Evolutionary conservation across 1,139 yeast species (phyloP), one percentile per base, ranked within the genome.

Genomic region (Zygosaccharomyces pseudobailii): DNA sequence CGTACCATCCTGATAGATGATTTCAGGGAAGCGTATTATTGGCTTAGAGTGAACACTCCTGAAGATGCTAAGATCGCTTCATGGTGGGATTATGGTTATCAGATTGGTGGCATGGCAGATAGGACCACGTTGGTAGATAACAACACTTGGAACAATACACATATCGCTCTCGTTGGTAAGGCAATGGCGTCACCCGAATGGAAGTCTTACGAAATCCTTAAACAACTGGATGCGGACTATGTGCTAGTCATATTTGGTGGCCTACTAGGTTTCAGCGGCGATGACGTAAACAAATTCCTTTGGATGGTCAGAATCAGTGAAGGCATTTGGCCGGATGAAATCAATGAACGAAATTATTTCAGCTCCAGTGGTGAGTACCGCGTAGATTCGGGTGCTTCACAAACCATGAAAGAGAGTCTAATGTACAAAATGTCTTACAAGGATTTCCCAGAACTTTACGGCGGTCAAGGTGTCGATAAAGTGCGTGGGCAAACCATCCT

Each of bases 1-100:
- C 78, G 87, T 30, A 84, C 80, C 58, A 76, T 78, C 54, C 73
- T 92, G 58, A 94, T 94, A 63, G 99, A 94, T 68, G 99, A 94
- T 68, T 94, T 84, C 74, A 84, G 99, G 72, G 99, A 94, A 73
- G 98, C 98, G 5, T 94, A 94, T 73, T 92, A 92, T 70, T 94
- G 99, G 99, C 76, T 94, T 59, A 82, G 98, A 65, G 89, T 92
- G 96, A 94, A 94, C 71, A 92, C 98, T 1, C 82, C 87, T 4
- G 97, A 90, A 66, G 98, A 94, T 66, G 86, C 97, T 41, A 89
- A 87, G 69, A 85, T 94, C 54, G 88, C 94, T 86, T 86, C 97
- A 6, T 94, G 99, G 99, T 94, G 99, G 99, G 99, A 94, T 74
- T 94, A 94, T 66, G 99, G 99, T 47, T 94, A 94, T 70, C 99